Percentiles rank a stretch among this genome's conserved stretches.
These are phyloP conservation scores for Chaetomiaceae sp. DNA, from an alignment of 2,329 filamentous ascomycete genomes.

Conservation along the genomic window DNA sequence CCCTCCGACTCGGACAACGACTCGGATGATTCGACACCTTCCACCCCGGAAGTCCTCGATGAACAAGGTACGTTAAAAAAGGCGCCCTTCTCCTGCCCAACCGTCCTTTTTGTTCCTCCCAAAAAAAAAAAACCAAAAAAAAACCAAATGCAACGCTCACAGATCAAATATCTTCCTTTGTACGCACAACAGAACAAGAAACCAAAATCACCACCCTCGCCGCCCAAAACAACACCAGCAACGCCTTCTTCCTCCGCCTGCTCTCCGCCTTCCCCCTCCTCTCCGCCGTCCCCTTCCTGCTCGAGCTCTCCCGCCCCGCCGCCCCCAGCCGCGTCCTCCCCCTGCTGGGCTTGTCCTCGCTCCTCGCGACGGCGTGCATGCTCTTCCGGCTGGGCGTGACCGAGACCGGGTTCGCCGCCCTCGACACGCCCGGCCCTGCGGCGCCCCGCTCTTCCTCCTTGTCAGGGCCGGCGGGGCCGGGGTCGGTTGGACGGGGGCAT, in stretches of 20 bases:
- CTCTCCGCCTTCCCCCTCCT: constrained; percentile 59
- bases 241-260: constrained; percentile 52
- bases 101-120: neutral
- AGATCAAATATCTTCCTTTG: no score
- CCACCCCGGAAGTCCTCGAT: constrained; percentile 60
- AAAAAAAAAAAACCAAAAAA: neutral
- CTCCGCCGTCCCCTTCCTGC: constrained; percentile 52
- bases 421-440: no score
- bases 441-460: neutral
- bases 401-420: constrained; percentile 46
- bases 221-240: constrained; percentile 52
- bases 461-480: neutral
- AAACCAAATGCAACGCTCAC: neutral
- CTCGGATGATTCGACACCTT: constrained; percentile 39
- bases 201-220: constrained; percentile 53
- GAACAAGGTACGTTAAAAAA: constrained; percentile 66
- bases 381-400: constrained; percentile 53
- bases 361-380: constrained; percentile 59
- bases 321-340: constrained; percentile 53
- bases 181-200: constrained; percentile 63
- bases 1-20: constrained; percentile 56
- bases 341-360: constrained; percentile 58
- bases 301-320: constrained; percentile 49
- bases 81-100: neutral
- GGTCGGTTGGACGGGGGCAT: neutral